Base-by-base conservation (phyloP, 2,329 filamentous ascomycete species). In the Laburnicola sp. region DNA sequence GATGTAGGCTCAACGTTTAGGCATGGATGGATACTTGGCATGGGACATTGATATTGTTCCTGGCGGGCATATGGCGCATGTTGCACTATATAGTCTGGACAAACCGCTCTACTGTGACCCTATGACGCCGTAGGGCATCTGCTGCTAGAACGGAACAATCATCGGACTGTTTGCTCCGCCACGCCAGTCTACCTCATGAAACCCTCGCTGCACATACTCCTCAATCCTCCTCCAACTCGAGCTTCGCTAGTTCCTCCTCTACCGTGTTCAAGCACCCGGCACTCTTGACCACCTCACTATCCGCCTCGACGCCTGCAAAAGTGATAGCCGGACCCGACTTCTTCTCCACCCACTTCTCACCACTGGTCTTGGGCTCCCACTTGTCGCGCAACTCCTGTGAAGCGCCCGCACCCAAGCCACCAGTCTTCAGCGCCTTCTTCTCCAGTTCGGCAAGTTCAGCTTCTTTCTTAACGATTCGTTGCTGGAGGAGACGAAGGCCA, bases 231-330 rank as follows among this genome's bases (percentile, higher is more conserved):
- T 44, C 50, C 10, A 50, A 36, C 11, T 44, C 48, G n/a, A 61
- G 23, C 41, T 56, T 59, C 26, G 47, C 48, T 39, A 60, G 23
- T 51, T 62, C 60, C 35, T 56, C 57, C 23, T 59, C 48, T 7
- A 56, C 62, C 32, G 53, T 60, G 21, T 58, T 62, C 3, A 59
- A 36, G 43, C 71, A 38, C 3, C 68, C 70, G 3, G 65, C 66
- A 4, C 55, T 61, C 54, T 59, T 65, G 11, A 70, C 53, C 36
- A 71, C 42, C 39, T 66, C 63, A 23, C 59, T 64, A 36, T 70
- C 67, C 25, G 69, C 62, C 61, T 64, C 60, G 0, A 57, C 58
- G 1, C 69, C 70, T 3, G 65, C 69, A 53, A 73, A 65, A 3
- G 45, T 41, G 21, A 69, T 59, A 48, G 58, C 59, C 1, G 56